Conservation (phyloP, 1,139 yeast genomes). For the Trichomonascaceae sp. region DNA sequence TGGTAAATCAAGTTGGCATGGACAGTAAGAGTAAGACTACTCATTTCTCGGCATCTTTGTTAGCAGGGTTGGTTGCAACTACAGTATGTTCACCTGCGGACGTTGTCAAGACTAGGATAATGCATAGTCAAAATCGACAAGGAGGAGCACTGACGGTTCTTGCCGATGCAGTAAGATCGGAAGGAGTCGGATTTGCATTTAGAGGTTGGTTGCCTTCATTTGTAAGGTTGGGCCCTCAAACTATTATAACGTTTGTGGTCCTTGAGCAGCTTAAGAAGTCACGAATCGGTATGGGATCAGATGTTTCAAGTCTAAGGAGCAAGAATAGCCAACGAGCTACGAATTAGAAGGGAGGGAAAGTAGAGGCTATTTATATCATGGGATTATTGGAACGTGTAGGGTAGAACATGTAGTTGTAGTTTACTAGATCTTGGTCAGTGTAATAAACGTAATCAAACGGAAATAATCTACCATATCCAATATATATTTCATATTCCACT, state of each 20-base stretch:
- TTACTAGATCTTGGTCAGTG: too few species aligned
- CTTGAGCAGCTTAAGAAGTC: slow-evolving; percentile 67
- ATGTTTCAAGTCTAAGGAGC: too few species aligned
- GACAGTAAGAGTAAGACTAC: slow-evolving; percentile 62
- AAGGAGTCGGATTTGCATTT: slow-evolving; percentile 75
- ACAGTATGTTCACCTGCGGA: slow-evolving; percentile 91
- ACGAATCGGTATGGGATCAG: slow-evolving; percentile 13
- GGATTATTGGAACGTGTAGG: too few species aligned
- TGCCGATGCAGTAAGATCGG: slow-evolving; percentile 51
- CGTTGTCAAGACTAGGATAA: slow-evolving; percentile 80
- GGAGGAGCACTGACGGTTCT: slow-evolving; percentile 50
- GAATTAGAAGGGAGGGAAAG: too few species aligned
- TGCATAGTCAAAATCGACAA: slow-evolving; percentile 51
- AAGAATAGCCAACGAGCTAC: too few species aligned
- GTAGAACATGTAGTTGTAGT: too few species aligned
- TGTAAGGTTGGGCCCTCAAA: slow-evolving; percentile 82
- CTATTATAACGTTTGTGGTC: slow-evolving; percentile 76
- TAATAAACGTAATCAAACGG: too few species aligned
- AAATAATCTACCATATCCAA: too few species aligned
- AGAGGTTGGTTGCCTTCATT: slow-evolving; percentile 91
- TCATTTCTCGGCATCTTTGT: slow-evolving; percentile 68
- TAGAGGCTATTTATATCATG: too few species aligned
- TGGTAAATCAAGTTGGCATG: slow-evolving; percentile 47
- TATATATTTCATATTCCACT: background rate
- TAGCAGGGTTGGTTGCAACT: slow-evolving; percentile 83